A percentile compares a stretch with the other conserved stretches of the same genome.
These are phyloP conservation scores for Kwoniella bestiolae DNA, from an alignment of 768 basidiomycete genomes.

Conservation along the genomic window DNA sequence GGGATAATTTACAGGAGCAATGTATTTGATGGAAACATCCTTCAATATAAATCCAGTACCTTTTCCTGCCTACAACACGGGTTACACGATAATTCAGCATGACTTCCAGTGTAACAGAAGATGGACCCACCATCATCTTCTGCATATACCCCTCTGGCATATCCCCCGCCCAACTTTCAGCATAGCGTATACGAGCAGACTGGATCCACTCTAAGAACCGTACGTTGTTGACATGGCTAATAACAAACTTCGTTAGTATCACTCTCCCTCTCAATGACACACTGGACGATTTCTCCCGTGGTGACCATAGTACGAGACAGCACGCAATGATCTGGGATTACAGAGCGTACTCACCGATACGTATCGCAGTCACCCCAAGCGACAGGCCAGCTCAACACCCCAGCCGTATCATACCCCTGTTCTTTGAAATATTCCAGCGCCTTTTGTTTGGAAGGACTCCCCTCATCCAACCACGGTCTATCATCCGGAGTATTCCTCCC, in stretches of 20 bases:
- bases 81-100: neutral
- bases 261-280: neutral
- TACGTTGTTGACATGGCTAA: constrained; percentile 52
- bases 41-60: constrained; percentile 49
- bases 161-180: constrained; percentile 32
- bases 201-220: constrained; percentile 46
- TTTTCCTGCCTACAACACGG: constrained; percentile 37
- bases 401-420: constrained; percentile 35
- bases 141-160: constrained; percentile 28
- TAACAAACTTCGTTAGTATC: too few species aligned
- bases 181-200: constrained; percentile 43
- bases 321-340: too few species aligned
- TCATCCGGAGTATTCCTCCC: neutral
- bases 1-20: constrained; percentile 46
- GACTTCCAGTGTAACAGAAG: neutral
- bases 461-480: constrained; percentile 18
- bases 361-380: constrained; percentile 53
- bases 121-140: constrained; percentile 38
- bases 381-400: constrained; percentile 44
- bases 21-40: constrained; percentile 44
- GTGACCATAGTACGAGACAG: too few species aligned
- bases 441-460: neutral
- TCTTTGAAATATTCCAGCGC: constrained; percentile 32
- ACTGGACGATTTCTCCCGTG: too few species aligned
- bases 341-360: constrained; percentile 38